phyloP scores from a whole-genome alignment of 257 asterid genomes.

The Pogostemon cablin region DNA sequence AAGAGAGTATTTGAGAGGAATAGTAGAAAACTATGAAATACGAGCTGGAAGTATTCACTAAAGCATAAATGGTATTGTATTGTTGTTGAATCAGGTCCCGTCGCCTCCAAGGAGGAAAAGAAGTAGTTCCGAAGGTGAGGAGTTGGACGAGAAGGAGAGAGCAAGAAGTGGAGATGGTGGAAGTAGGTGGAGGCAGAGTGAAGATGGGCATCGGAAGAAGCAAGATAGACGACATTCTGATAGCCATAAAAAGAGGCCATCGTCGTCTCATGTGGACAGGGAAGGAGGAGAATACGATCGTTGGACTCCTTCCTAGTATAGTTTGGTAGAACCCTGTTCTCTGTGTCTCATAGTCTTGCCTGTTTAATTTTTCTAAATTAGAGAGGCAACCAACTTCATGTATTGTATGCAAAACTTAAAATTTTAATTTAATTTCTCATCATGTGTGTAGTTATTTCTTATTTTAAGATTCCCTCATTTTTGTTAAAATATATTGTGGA shows the following conservation, averaged over 20 bases:
- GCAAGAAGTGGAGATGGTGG: conserved; percentile 52
- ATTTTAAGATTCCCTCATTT: no score
- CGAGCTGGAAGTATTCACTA: no score
- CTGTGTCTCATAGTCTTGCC: no score
- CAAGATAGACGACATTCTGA: conserved; percentile 46
- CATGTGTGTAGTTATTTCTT: no score
- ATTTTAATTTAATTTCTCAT: no score
- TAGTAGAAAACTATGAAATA: not conserved
- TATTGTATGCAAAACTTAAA: no score
- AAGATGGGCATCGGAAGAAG: conserved; percentile 34
- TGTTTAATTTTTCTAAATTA: no score
- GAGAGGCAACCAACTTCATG: no score
- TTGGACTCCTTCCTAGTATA: conserved; percentile 43
- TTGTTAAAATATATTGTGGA: no score
- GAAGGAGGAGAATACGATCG: conserved; percentile 41
- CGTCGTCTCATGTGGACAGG: conserved; percentile 45
- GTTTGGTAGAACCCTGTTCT: not conserved
- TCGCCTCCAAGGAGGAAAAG: conserved; percentile 79
- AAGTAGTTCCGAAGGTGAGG: conserved; percentile 44
- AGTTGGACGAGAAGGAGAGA: conserved; percentile 43
- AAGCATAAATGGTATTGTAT: not conserved
- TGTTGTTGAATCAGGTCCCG: conserved; percentile 53
- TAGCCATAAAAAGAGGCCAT: conserved; percentile 40
- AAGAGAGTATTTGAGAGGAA: not conserved
- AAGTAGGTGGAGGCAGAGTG: conserved; percentile 40